Base-by-base conservation (phyloP, 1,284 basidiomycete species). In the Crepidotus sp. region DNA sequence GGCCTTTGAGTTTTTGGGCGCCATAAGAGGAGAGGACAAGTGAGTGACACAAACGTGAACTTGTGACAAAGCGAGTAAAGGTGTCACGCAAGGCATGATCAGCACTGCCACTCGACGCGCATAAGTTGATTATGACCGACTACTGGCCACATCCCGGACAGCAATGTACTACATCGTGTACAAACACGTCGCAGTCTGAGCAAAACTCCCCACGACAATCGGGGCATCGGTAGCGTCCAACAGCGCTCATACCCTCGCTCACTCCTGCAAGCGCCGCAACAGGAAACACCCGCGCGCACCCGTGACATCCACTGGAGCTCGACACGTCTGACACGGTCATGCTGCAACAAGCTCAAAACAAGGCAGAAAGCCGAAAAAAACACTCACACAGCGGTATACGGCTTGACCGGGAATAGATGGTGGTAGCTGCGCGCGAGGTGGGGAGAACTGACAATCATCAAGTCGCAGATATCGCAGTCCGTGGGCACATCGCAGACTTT, bases 401-500 rank as follows among this genome's bases (percentile, higher is more conserved):
- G 71, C 56, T 81, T 81, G 19, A 94, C 92, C 0, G 93, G 92
- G 60, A 96, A 96, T 27, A 96, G 63, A 60, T 95, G 93, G 57
- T 94, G 88, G 62, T 95, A 96, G 58, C 92, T 96, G 53, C 95
- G 72, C 17, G 95, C 95, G 36, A 99, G 72, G 68, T 98, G 96
- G 5, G 96, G 95, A 44, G 90, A 91, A 66, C 90, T 94, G 52
- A 99, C 95, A 52, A 98, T 89, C 79, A 98, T 97, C 53, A 99
- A 70, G 2, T 92, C 91, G 59, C 95, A 98, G 22, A 98, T 84
- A 57, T 95, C 88, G 60, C 95, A 99, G 61, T 98, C 96, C 5
- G 95, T 98, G 29, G 95, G 95, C 2, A 98, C 92, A 58, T 98
- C 94, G 71, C 95, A 99, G 27, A 98, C 75, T 69, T 95, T 92